Base-by-base conservation (phyloP, 768 basidiomycete species). In the Lactarius tabidus region DNA sequence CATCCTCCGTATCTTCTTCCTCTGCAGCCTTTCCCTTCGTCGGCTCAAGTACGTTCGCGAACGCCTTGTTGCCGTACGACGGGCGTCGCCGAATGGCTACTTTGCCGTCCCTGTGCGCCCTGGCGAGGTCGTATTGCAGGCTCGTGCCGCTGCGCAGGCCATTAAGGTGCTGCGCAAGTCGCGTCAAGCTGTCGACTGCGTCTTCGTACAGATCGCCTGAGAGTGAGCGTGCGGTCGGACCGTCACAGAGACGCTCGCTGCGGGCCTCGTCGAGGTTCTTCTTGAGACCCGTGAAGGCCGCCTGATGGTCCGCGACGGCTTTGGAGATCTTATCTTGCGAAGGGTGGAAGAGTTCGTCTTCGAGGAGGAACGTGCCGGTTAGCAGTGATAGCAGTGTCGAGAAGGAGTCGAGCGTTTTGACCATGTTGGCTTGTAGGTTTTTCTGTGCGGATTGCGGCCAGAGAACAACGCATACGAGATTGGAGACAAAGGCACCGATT, bases 141-240 rank as follows among this genome's bases (percentile, higher is more conserved):
- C 84, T 82, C 8, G 89, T 93, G 1, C 94, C 91, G 63, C 90
- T 87, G 55, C 96, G 78, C 64, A 98, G 78, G 29, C 96, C 95
- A 62, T 89, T 95, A 43, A 99, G 76, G 77, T 98, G 95, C 72
- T 99, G 96, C 1, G 93, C 97, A 6, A 99, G 83, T 20, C 94
- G 80, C 65, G 91, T 95, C 70, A 99, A 79, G 70, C 88, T 89
- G 65, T 87, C 87, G 14, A 98, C 89, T 0, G 91, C 90, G 67
- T 94, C 92, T 67, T 91, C 90, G 64, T 95, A 96, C 0, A 90
- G 87, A 60, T 79, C 78, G 57, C 84, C 76, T 7, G 57, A 36
- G n/a, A n/a, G n/a, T 17, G 33, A 35, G 20, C 43, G 57, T 8
- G n/a, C 17, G 29, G 26, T 61, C 2, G 74, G 73, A 1, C 74